Evolutionary conservation across 257 asterid species (phyloP).

Genomic region (Buddleja alternifolia): DNA sequence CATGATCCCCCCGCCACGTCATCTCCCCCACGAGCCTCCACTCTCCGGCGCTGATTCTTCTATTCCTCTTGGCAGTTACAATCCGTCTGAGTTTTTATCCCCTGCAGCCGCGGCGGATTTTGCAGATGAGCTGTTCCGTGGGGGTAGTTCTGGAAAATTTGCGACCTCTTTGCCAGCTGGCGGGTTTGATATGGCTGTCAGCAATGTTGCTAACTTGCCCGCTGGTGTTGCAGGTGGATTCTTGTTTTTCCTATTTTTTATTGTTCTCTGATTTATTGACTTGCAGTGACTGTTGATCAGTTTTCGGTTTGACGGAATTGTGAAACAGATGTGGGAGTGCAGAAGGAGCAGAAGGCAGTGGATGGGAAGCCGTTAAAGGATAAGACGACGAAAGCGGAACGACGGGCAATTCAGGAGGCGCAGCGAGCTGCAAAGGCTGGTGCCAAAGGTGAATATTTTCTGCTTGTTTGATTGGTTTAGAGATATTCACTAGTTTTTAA

Average conservation of each 20-base stretch:
- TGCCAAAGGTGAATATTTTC: slow-evolving; percentile 48
- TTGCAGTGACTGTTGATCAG: slow-evolving; percentile 3
- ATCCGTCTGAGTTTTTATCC: slow-evolving; percentile 70
- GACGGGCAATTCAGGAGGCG: slow-evolving; percentile 85
- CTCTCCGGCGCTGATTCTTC: slow-evolving; percentile 44
- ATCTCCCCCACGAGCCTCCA: slow-evolving; percentile 40
- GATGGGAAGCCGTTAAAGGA: slow-evolving; percentile 57
- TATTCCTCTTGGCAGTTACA: slow-evolving; percentile 69
- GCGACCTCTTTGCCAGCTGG: slow-evolving; percentile 72
- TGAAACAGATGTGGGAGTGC: slow-evolving; percentile 55
- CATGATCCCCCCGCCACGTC: slow-evolving; percentile 88
- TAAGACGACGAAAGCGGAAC: slow-evolving; percentile 79
- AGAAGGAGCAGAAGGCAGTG: slow-evolving; percentile 44
- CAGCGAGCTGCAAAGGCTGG: slow-evolving; percentile 85
- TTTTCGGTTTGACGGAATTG: slow-evolving; percentile 25
- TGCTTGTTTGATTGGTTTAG: neutral
- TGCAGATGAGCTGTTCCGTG: slow-evolving; percentile 39
- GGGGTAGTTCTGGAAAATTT: slow-evolving; percentile 58
- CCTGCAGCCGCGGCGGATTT: slow-evolving; percentile 46
- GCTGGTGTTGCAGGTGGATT: slow-evolving; percentile 44
- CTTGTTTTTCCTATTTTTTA: neutral
- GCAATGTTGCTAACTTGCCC: slow-evolving; percentile 41
- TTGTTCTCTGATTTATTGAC: neutral
- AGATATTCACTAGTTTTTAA: neutral
- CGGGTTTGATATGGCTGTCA: slow-evolving; percentile 51